Conservation (phyloP, 2,329 filamentous ascomycete genomes). For the Clonostachys rosea region DNA sequence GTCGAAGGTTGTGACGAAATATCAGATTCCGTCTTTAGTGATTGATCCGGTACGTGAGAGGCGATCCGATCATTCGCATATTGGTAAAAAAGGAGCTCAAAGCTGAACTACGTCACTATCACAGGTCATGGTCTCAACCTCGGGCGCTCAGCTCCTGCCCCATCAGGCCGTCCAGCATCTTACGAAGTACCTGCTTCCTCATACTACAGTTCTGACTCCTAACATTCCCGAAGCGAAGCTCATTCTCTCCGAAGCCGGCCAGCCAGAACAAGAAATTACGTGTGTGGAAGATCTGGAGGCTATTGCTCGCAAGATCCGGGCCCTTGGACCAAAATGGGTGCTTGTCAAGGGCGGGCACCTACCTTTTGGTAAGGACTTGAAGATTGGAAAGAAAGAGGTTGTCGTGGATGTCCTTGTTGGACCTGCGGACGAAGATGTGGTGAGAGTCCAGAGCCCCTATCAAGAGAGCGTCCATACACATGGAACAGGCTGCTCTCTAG, state of each 20-base stretch:
- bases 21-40: slow-evolving; percentile 22
- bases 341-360: slow-evolving; percentile 88
- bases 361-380: slow-evolving; percentile 63
- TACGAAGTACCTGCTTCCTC: slow-evolving; percentile 54
- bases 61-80: not conserved
- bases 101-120: not conserved
- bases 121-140: slow-evolving; percentile 89
- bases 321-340: slow-evolving; percentile 72
- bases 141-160: slow-evolving; percentile 66
- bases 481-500: slow-evolving; percentile 90
- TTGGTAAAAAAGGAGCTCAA: not conserved
- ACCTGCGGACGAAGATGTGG: slow-evolving; percentile 40
- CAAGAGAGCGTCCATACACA: slow-evolving; percentile 78
- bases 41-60: slow-evolving; percentile 27
- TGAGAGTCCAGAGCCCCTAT: slow-evolving; percentile 66
- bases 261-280: slow-evolving; percentile 29
- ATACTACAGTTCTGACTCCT: slow-evolving; percentile 67
- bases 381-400: slow-evolving; percentile 50
- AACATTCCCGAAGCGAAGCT: slow-evolving; percentile 73
- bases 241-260: slow-evolving; percentile 48
- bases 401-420: slow-evolving; percentile 78
- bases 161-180: slow-evolving; percentile 58
- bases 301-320: slow-evolving; percentile 61
- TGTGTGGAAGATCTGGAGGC: slow-evolving; percentile 62
- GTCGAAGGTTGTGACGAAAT: slow-evolving; percentile 18